Evolutionary conservation across 495 filamentous ascomycete genomes (phyloP).

Genomic region (Penicillium ochrochloron): DNA sequence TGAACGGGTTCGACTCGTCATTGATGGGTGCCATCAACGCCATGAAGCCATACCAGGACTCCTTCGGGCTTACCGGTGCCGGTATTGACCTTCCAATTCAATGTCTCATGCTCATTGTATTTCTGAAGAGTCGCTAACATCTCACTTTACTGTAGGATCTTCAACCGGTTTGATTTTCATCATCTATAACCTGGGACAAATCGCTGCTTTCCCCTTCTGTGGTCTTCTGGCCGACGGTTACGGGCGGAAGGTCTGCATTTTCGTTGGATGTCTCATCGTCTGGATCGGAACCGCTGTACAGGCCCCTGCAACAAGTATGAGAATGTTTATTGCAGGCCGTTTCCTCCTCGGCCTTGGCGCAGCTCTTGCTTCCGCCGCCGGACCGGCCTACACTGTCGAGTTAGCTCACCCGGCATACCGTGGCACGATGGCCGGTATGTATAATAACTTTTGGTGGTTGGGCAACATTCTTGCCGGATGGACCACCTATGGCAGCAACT

Average conservation of each 20-base stretch:
- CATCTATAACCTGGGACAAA: conserved; percentile 11
- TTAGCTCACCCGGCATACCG: conserved; percentile 74
- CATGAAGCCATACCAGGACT: conserved; percentile 10
- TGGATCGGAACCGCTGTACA: conserved; percentile 64
- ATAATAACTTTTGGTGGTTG: conserved; percentile 15
- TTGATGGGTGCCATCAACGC: conserved; percentile 7
- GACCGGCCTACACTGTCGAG: conserved; percentile 74
- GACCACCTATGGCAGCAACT: conserved; percentile 5
- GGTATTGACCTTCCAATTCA: background rate
- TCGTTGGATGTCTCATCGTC: conserved; percentile 62
- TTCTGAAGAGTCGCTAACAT: background rate
- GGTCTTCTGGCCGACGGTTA: conserved; percentile 12
- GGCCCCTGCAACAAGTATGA: conserved; percentile 49
- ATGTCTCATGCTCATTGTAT: background rate
- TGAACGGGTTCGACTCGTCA: conserved; percentile 11
- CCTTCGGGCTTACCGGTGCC: conserved; percentile 4
- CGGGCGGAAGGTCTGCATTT: conserved; percentile 67
- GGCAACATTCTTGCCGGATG: conserved; percentile 11
- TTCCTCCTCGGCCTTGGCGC: conserved; percentile 79
- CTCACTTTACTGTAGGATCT: background rate
- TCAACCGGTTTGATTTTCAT: conserved; percentile 8
- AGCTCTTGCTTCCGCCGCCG: conserved; percentile 67
- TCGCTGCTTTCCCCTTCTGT: conserved; percentile 4
- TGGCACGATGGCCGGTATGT: conserved; percentile 58
- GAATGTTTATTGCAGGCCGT: conserved; percentile 73